Conservation (phyloP, 2,329 filamentous ascomycete genomes). For the Fusarium sp. region DNA sequence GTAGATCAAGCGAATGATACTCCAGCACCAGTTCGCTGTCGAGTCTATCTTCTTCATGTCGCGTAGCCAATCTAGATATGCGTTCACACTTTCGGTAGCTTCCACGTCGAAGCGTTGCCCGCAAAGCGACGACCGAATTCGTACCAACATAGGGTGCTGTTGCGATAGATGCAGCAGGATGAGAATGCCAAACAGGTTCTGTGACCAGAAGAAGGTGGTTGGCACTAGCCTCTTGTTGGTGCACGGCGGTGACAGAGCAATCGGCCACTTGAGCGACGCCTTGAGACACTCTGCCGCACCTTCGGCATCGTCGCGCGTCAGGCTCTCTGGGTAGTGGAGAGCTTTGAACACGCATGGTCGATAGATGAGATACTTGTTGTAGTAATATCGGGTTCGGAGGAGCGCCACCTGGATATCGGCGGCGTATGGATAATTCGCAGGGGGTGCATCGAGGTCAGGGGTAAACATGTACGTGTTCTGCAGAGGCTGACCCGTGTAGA, state of each 20-base stretch:
- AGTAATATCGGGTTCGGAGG: constrained; percentile 69
- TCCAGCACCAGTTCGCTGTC: constrained; percentile 68
- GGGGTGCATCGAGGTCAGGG: constrained; percentile 37
- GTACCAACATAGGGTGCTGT: constrained; percentile 62
- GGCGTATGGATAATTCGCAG: constrained; percentile 60
- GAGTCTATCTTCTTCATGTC: constrained; percentile 67
- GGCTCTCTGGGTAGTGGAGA: constrained; percentile 65
- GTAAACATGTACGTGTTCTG: constrained; percentile 40
- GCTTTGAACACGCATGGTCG: constrained; percentile 71
- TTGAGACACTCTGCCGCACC: constrained; percentile 69
- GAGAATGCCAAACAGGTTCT: constrained; percentile 70
- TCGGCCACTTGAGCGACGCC: constrained; percentile 69
- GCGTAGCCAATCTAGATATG: constrained; percentile 70
- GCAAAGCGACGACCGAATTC: constrained; percentile 62
- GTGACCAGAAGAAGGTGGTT: constrained; percentile 71
- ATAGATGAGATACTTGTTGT: constrained; percentile 68
- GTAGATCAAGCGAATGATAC: constrained; percentile 61
- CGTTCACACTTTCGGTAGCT: constrained; percentile 59
- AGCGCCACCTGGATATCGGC: constrained; percentile 69
- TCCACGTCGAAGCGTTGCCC: constrained; percentile 63
- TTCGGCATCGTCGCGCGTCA: constrained; percentile 65
- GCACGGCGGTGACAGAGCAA: constrained; percentile 67
- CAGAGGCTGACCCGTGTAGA: constrained; percentile 36
- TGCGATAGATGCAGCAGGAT: constrained; percentile 67
- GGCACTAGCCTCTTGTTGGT: constrained; percentile 70